These are phyloP conservation scores for Stemphylium vesicarium DNA, from an alignment of 2,329 filamentous ascomycete genomes.

Conservation along the genomic window DNA sequence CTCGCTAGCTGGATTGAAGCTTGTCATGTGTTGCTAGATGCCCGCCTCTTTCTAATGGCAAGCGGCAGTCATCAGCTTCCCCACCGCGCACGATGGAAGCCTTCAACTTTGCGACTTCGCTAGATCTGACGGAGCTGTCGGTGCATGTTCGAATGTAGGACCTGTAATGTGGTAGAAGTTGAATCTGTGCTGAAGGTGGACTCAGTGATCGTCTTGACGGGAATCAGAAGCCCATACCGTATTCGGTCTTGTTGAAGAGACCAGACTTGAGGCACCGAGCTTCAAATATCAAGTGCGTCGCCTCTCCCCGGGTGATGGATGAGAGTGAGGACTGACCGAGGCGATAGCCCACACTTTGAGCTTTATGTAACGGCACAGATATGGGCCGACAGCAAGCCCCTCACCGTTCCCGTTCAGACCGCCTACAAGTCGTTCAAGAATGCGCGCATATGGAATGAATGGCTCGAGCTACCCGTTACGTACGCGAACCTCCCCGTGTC, in stretches of 20 bases:
- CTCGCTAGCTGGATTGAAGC: not conserved
- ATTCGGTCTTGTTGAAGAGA: conserved; percentile 77
- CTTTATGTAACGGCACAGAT: conserved; percentile 92
- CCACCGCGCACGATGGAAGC: conserved; percentile 73
- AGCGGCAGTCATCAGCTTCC: conserved; percentile 28
- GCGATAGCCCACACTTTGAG: conserved; percentile 76
- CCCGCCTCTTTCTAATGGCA: conserved; percentile 27
- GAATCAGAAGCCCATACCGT: conserved; percentile 74
- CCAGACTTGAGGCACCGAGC: conserved; percentile 86
- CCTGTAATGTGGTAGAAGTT: not conserved
- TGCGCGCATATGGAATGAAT: conserved; percentile 85
- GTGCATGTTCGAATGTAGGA: conserved; percentile 68
- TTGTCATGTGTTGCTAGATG: conserved; percentile 4
- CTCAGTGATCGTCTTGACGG: conserved; percentile 76
- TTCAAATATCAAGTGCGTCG: conserved; percentile 74
- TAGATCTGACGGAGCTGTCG: conserved; percentile 74
- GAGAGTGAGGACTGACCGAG: conserved; percentile 4
- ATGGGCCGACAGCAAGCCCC: conserved; percentile 93
- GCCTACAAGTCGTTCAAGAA: conserved; percentile 89
- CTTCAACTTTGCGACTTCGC: conserved; percentile 92
- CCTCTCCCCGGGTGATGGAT: not conserved
- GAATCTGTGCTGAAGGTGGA: conserved; percentile 25
- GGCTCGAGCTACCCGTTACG: conserved; percentile 84
- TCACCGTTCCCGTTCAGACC: conserved; percentile 91
- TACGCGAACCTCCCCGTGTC: conserved; percentile 83